A percentile compares a stretch with the other conserved stretches of the same genome.
Evolutionary conservation across 1,284 basidiomycete species (phyloP).

Genomic region (Trichosporon ovoides): DNA sequence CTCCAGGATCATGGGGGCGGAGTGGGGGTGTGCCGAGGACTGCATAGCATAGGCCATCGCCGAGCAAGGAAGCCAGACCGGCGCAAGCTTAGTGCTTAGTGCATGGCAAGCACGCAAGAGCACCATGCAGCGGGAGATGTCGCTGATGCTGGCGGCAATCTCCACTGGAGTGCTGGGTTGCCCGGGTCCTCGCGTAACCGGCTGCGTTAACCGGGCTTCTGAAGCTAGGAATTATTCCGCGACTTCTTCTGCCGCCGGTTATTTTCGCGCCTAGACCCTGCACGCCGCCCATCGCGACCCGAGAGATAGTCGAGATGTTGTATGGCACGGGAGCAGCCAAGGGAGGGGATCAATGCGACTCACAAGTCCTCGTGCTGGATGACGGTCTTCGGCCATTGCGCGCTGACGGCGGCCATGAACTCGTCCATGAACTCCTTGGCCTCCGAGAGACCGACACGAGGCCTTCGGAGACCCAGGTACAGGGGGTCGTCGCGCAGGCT

Average conservation of each 20-base stretch:
- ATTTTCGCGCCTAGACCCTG: slow-evolving; percentile 3
- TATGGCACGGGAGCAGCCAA: neutral
- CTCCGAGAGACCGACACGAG: slow-evolving; percentile 61
- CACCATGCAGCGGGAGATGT: too few relatives aligned
- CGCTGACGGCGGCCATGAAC: slow-evolving; percentile 77
- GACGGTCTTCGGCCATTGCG: slow-evolving; percentile 69
- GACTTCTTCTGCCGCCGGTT: neutral
- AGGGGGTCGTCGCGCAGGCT: slow-evolving; percentile 77
- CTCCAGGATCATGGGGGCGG: neutral
- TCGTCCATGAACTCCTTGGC: slow-evolving; percentile 77
- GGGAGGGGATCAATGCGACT: slow-evolving; percentile 17
- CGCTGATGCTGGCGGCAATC: neutral
- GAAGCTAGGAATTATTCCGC: neutral
- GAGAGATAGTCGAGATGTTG: neutral
- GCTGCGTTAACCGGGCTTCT: neutral
- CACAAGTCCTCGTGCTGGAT: slow-evolving; percentile 87
- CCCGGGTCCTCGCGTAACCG: neutral
- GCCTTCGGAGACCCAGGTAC: slow-evolving; percentile 77
- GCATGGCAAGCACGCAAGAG: too few relatives aligned
- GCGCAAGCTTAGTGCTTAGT: neutral
- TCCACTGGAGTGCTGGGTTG: neutral
- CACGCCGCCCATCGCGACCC: neutral
- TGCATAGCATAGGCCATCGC: neutral
- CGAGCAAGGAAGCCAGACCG: neutral
- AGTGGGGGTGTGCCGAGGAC: neutral